Conservation (phyloP, 306 rosid species). For the Rosa rugosa region DNA sequence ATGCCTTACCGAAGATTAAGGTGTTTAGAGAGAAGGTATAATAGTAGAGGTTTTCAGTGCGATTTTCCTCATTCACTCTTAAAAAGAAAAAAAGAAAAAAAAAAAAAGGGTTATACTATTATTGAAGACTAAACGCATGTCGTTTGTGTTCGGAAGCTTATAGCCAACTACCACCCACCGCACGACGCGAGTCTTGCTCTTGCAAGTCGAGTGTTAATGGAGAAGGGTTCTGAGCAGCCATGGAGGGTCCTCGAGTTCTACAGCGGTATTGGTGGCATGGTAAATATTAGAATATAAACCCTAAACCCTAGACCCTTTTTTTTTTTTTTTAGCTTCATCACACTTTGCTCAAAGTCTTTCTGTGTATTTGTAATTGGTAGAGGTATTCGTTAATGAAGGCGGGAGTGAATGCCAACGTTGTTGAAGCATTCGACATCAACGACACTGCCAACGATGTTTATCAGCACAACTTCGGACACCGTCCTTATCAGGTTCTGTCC, state of each 20-base stretch:
- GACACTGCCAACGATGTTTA: slow-evolving; percentile 88
- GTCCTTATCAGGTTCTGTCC: slow-evolving; percentile 73
- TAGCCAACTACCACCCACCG: too few species aligned
- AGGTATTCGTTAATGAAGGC: slow-evolving; percentile 76
- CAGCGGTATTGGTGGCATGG: slow-evolving; percentile 98
- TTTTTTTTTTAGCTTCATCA: neutral
- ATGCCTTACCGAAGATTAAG: too few species aligned
- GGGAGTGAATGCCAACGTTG: slow-evolving; percentile 55
- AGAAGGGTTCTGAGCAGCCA: slow-evolving; percentile 33
- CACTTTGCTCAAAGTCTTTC: neutral
- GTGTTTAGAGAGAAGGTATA: too few species aligned
- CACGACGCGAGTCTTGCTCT: neutral
- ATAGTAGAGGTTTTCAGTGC: too few species aligned
- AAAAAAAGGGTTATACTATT: too few species aligned
- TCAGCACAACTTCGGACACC: slow-evolving; percentile 73
- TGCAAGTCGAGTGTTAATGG: slow-evolving; percentile 33
- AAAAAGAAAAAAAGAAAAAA: too few species aligned
- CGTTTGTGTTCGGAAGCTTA: neutral
- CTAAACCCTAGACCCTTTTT: neutral
- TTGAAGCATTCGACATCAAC: slow-evolving; percentile 85
- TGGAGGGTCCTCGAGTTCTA: slow-evolving; percentile 88
- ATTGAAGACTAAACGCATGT: neutral
- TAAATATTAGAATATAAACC: slow-evolving; percentile 5
- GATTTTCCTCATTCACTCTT: too few species aligned
- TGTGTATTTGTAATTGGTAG: slow-evolving; percentile 28